Base-by-base conservation (phyloP, 176 grass and related monocot species). In the Poa pratensis region DNA sequence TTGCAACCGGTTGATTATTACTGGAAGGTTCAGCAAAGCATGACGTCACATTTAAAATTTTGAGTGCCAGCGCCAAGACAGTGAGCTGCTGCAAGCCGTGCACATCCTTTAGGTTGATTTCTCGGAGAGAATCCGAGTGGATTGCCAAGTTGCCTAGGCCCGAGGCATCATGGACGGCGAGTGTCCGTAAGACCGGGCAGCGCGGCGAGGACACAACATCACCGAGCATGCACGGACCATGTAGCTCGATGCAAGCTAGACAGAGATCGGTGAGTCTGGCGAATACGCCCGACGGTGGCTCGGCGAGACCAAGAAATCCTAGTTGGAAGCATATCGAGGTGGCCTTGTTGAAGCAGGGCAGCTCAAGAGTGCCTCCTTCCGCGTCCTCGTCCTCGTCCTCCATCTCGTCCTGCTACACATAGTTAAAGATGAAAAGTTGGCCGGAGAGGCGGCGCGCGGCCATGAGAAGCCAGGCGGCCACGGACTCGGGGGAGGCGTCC, bases 1-100 rank as follows among this genome's bases (percentile, higher is more conserved):
- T 7, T 43, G 51, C 51, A 9, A n/a, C n/a, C n/a, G n/a, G n/a
- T n/a, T n/a, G n/a, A n/a, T n/a, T n/a, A n/a, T n/a, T n/a, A n/a
- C n/a, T n/a, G n/a, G n/a, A n/a, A n/a, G n/a, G 0, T 40, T 7
- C 0, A 8, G 1, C 0, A 17, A 85, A 70, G 64, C 75, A 78
- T 1, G 0, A 0, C 0, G 0, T 0, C 35, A 79, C 13, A 15
- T 3, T n/a, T n/a, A n/a, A n/a, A n/a, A n/a, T n/a, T n/a, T n/a
- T n/a, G n/a, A n/a, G 62, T 37, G 10, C 16, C 1, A 22, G 45
- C 4, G 85, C 57, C 32, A 55, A 13, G 6, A 87, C 17, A 7
- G 22, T 55, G 45, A 87, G 15, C 32, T 32, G 57, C 22, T 6
- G 15, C 58, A 81, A 15, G 2, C 1, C 69, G 14, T 14, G 18